A percentile compares a stretch with the other conserved stretches of the same genome.
phyloP scores from a whole-genome alignment of 2,329 filamentous ascomycete species.

The Pseudogymnoascus verrucosus region DNA sequence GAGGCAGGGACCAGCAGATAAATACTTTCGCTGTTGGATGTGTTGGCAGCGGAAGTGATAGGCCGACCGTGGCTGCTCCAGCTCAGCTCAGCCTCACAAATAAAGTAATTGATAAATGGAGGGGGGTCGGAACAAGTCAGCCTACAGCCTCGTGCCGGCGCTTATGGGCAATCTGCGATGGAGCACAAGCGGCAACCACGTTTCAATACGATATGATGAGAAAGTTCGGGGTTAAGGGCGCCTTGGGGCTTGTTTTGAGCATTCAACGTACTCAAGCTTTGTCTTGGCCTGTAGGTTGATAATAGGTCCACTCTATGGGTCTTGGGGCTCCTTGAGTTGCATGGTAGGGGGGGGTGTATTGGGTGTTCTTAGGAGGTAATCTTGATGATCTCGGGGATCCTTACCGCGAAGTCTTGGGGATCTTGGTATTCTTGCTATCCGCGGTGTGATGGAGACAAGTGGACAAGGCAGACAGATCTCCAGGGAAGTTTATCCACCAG shows the following conservation, averaged over 20 bases:
- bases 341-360: neutral
- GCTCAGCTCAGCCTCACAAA: neutral
- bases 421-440: neutral
- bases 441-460: neutral
- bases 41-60: neutral
- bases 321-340: neutral
- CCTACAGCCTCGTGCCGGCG: neutral
- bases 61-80: neutral
- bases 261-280: neutral
- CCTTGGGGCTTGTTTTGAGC: neutral
- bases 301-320: neutral
- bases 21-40: neutral
- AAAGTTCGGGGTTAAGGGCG: neutral
- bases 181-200: neutral
- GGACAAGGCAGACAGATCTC: neutral
- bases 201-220: neutral
- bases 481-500: neutral
- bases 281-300: neutral
- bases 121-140: neutral
- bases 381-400: neutral
- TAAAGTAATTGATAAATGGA: neutral
- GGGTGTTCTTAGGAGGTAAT: neutral
- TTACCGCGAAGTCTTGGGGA: neutral
- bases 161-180: neutral
- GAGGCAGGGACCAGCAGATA: neutral